A percentile compares a stretch with the other conserved stretches of the same genome.
phyloP scores from a whole-genome alignment of 2,329 filamentous ascomycete genomes.

The Claviceps maximensis region DNA sequence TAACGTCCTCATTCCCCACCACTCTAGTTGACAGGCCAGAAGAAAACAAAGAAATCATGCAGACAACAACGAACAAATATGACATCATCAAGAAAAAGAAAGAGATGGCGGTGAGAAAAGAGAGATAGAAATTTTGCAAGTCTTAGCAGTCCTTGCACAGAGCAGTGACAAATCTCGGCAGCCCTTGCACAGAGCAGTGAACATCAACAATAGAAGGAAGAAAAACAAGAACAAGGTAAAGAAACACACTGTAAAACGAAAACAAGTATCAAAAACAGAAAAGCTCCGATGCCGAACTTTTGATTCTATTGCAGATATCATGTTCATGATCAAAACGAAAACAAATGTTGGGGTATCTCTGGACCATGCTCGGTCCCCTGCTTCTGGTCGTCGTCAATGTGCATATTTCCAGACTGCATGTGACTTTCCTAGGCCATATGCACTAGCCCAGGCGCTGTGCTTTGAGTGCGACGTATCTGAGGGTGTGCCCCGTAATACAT shows the following conservation, averaged over 20 bases:
- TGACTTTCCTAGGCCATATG: constrained; percentile 24
- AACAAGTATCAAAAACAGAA: neutral
- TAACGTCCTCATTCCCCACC: neutral
- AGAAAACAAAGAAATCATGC: neutral
- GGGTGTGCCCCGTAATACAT: constrained; percentile 59
- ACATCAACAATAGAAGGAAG: neutral
- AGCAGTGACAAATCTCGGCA: neutral
- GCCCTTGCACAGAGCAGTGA: neutral
- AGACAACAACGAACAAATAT: neutral
- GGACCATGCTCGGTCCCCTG: constrained; percentile 4
- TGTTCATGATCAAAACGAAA: neutral
- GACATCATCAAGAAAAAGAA: neutral
- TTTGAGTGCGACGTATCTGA: constrained; percentile 57
- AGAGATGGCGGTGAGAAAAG: neutral
- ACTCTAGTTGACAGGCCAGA: neutral
- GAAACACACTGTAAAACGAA: neutral
- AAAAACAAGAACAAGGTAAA: neutral
- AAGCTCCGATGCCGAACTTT: neutral
- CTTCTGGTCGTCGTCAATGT: constrained; percentile 1
- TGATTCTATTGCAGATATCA: neutral
- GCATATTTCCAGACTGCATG: constrained; percentile 2
- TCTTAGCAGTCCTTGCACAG: neutral
- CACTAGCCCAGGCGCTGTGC: constrained; percentile 50
- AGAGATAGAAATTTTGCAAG: neutral
- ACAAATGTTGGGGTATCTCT: constrained; percentile 12